Base-by-base conservation (phyloP, 129 eudicot species). In the Lactuca saligna region DNA sequence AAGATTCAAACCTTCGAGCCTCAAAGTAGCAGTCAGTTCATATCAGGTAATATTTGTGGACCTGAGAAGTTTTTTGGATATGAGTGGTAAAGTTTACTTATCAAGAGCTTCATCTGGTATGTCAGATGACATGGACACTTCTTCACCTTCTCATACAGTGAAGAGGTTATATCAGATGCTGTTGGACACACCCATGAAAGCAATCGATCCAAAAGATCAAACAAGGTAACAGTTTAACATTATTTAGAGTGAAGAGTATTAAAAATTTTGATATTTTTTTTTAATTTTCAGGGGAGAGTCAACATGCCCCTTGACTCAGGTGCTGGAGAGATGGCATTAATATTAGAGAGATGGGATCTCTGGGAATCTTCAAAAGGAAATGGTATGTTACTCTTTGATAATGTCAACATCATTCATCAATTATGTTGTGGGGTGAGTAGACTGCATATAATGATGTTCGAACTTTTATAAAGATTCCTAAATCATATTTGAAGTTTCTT, bases 11-110 rank as follows among this genome's bases (percentile, higher is more conserved):
- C 75, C 97, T 94, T 65, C 82, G 97, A 83, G 93, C 96, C 73
- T 86, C 99, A 85, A 94, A 90, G 77, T 97, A 94, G 87, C 96
- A 91, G 81, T 88, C 99, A 56, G 90, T 94, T 76, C 99, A 94
- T 68, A 80, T 94, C 13, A 89, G 98, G 98, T 93, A 54, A 41
- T 58, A 65, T 44, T 35, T 34, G 5, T 69, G 98, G 87, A 78
- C 91, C 84, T 4, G 92, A 89, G 75, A 85, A 82, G 81, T 20
- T 84, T 82, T 69, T 62, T 79, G 77, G 98, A 93, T 83, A 48
- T 69, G 61, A 72, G 66, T 61, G 91, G 85, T 48, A 96, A 93
- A 73, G 62, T 68, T 7, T 70, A 84, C 70, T 85, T 93, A 33
- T 83, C 97, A 35, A 86, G 98, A 81, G 89, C 79, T 54, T 84